Evolutionary conservation across 306 rosid genomes (phyloP), one percentile per base, ranked within the genome.

Genomic region (Pachyrhizus erosus): DNA sequence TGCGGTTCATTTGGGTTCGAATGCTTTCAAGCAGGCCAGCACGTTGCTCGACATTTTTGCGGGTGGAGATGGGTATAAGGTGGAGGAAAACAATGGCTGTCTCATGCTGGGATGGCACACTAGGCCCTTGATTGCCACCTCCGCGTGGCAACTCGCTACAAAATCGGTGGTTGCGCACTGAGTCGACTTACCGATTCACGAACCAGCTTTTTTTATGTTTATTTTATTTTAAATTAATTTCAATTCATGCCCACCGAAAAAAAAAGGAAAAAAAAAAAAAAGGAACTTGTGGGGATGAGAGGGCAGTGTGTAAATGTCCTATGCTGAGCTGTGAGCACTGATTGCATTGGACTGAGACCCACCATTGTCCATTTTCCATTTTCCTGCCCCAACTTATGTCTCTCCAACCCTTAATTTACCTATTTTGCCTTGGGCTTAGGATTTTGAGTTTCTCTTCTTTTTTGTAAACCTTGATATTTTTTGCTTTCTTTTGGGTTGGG

Each of bases 21-120:
- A 96, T 81, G 99, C 99, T 14, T 96, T 88, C 34, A 96, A 92
- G 81, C 99, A 96, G 70, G 99, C 99, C 0, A 93, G 99, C 15
- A 90, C 88, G 97, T 83, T 96, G 43, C 34, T 96, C 45, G 94
- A 91, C 0, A 77, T 88, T 3, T 92, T 84, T 21, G 97, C 92
- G 1, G 93, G 94, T 39, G 97, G 99, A 2, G 97, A 93, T 67
- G 99, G 99, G 8, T 96, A 96, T 14, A 83, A 87, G 8, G 98
- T 96, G 57, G 98, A 96, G 40, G 99, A 96, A 80, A 93, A 89
- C 49, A 66, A 79, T 17, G 99, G 99, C 1, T 93, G 89, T 43
- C 77, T 93, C 34, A 90, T 88, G 93, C 78, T 96, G 14, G 97
- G 97, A 3, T 93, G 99, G 99, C 98, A 96, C 62, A 92, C 94